Conservation (phyloP, 2,329 filamentous ascomycete genomes). For the Apiospora marii region DNA sequence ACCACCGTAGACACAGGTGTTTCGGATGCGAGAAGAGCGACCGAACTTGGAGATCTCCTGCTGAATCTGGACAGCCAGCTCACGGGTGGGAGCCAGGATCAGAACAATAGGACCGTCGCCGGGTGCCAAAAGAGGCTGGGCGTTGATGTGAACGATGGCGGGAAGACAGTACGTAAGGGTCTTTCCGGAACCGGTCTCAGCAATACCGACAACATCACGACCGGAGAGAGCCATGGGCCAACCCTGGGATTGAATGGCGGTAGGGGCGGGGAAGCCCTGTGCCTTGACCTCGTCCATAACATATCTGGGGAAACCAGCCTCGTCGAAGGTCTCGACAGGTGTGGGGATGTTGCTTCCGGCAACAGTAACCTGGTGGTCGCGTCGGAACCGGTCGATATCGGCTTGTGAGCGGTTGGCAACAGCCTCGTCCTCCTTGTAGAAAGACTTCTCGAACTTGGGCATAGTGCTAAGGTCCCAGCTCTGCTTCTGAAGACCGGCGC, state of each 20-base stretch:
- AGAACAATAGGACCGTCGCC: constrained; percentile 97
- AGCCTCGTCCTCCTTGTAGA: constrained; percentile 93
- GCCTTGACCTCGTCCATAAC: constrained; percentile 99
- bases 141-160: constrained; percentile 99
- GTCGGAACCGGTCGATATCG: constrained; percentile 90
- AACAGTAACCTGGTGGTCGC: constrained; percentile 83
- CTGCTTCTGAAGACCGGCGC: constrained; percentile 85
- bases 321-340: constrained; percentile 96
- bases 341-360: constrained; percentile 84
- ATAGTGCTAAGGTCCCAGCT: constrained; percentile 82
- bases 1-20: constrained; percentile 99
- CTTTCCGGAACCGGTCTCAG: constrained; percentile 99
- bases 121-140: constrained; percentile 92
- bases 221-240: constrained; percentile 99
- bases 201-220: constrained; percentile 98
- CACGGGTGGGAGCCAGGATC: constrained; percentile 94
- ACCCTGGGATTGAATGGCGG: constrained; percentile 96
- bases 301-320: constrained; percentile 95
- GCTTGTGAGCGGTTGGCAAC: constrained; percentile 77
- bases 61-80: constrained; percentile 98
- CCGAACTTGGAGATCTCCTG: constrained; percentile 99
- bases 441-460: constrained; percentile 98
- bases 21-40: constrained; percentile 96
- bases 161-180: constrained; percentile 98
- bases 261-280: constrained; percentile 92